Percentiles rank a stretch among this genome's conserved stretches.
phyloP scores from a whole-genome alignment of 2,329 filamentous ascomycete genomes.

The Diaporthe capsici region DNA sequence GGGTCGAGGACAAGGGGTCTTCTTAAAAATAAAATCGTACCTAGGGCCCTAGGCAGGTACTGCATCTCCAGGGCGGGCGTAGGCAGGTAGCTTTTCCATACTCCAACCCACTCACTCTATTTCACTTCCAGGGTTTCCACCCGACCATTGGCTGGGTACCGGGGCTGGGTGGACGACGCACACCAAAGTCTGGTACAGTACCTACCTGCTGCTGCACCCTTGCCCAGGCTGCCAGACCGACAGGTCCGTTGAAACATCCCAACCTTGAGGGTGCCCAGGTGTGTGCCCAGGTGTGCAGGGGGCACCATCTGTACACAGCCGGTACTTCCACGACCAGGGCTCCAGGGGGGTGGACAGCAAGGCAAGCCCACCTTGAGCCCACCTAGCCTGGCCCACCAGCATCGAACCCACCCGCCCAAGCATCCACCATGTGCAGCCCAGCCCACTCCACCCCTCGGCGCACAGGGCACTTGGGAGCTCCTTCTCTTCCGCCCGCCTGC shows the following conservation, averaged over 20 bases:
- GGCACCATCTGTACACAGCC: constrained; percentile 37
- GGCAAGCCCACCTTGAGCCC: constrained; percentile 29
- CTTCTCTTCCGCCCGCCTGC: constrained; percentile 26
- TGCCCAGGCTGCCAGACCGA: constrained; percentile 40
- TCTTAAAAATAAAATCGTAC: constrained; percentile 41
- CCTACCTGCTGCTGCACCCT: constrained; percentile 18
- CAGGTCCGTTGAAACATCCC: constrained; percentile 41
- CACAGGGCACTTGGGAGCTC: constrained; percentile 35
- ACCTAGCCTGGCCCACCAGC: constrained; percentile 27
- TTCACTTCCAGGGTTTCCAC: constrained; percentile 26
- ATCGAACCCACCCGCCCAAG: constrained; percentile 24
- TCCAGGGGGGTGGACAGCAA: constrained; percentile 29
- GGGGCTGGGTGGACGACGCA: neutral
- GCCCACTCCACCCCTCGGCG: constrained; percentile 30
- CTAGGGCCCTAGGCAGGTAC: constrained; percentile 27
- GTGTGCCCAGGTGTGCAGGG: constrained; percentile 37
- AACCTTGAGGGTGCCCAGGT: constrained; percentile 15
- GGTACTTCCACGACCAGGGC: constrained; percentile 35
- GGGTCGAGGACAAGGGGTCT: constrained; percentile 42
- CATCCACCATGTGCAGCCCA: constrained; percentile 33
- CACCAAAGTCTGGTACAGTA: neutral
- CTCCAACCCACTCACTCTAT: constrained; percentile 17
- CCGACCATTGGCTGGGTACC: constrained; percentile 7
- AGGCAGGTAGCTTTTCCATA: constrained; percentile 16
- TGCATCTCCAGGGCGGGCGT: constrained; percentile 10